phyloP scores from a whole-genome alignment of 2,329 filamentous ascomycete species.

The Colletotrichum sp. region DNA sequence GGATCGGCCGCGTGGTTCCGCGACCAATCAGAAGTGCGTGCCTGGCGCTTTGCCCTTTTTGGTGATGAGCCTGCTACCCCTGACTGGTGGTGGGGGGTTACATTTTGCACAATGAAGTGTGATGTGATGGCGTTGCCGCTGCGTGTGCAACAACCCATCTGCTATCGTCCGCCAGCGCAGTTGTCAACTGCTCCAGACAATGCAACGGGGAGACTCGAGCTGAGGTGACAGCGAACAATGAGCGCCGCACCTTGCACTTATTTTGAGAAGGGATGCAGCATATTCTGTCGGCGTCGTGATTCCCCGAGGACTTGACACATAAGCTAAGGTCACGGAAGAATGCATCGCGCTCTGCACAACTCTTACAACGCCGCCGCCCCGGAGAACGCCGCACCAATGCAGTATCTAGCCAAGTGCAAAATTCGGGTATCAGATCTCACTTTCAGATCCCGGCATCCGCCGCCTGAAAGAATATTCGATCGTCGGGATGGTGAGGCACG shows the following conservation, averaged over 20 bases:
- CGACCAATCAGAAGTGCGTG: conserved; percentile 44
- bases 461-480: background rate
- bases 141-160: background rate
- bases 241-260: background rate
- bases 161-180: background rate
- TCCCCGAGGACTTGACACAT: background rate
- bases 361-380: background rate
- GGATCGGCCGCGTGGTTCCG: conserved; percentile 35
- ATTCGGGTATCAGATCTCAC: conserved; percentile 1
- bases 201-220: background rate
- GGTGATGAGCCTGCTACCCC: conserved; percentile 13
- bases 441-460: background rate
- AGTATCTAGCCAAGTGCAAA: background rate
- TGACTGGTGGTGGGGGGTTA: background rate
- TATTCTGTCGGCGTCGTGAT: background rate
- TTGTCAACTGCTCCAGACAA: background rate
- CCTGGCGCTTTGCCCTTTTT: conserved; percentile 40
- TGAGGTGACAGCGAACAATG: background rate
- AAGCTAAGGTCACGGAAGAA: background rate
- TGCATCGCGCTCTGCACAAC: background rate
- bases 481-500: background rate
- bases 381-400: background rate
- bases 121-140: background rate
- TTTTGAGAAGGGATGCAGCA: background rate
- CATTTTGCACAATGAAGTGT: background rate